Conservation (phyloP, 2,329 filamentous ascomycete species). For the Lojkania enalia region DNA sequence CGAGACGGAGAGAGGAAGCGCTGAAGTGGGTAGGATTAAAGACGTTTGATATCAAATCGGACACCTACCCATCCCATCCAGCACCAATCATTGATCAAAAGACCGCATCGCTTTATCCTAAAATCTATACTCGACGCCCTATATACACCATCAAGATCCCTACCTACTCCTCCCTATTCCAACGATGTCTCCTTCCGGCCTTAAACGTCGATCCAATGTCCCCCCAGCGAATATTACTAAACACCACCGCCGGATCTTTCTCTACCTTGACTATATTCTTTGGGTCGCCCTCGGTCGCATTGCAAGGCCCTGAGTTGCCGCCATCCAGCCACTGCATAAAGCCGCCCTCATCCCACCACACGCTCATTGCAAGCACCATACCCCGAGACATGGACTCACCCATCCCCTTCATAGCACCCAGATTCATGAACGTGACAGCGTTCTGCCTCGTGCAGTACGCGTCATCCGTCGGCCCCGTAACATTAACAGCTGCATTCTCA, state of each 20-base stretch:
- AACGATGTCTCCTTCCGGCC: too few species aligned
- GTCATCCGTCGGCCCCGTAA: slow-evolving; percentile 35
- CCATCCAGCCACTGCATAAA: slow-evolving; percentile 63
- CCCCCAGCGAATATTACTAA: slow-evolving; percentile 63
- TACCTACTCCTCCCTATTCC: too few species aligned
- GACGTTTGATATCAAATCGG: too few species aligned
- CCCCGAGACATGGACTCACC: slow-evolving; percentile 52
- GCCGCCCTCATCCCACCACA: slow-evolving; percentile 59
- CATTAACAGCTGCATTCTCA: slow-evolving; percentile 53
- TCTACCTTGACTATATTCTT: slow-evolving; percentile 52
- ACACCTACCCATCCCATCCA: too few species aligned
- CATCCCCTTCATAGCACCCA: slow-evolving; percentile 52
- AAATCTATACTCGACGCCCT: too few species aligned
- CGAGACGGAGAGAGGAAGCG: too few species aligned
- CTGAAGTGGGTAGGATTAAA: too few species aligned
- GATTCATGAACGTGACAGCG: slow-evolving; percentile 32
- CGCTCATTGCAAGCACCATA: slow-evolving; percentile 59
- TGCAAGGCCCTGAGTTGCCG: slow-evolving; percentile 58
- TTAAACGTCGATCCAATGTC: slow-evolving; percentile 58
- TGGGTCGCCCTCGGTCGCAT: slow-evolving; percentile 57
- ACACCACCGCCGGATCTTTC: slow-evolving; percentile 56
- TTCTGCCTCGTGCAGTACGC: slow-evolving; percentile 32
- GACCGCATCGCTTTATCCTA: too few species aligned
- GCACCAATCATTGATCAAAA: too few species aligned
- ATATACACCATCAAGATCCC: too few species aligned